phyloP scores from a whole-genome alignment of 192 early-diverging fungal species.

The Backusella parvicylindrica region DNA sequence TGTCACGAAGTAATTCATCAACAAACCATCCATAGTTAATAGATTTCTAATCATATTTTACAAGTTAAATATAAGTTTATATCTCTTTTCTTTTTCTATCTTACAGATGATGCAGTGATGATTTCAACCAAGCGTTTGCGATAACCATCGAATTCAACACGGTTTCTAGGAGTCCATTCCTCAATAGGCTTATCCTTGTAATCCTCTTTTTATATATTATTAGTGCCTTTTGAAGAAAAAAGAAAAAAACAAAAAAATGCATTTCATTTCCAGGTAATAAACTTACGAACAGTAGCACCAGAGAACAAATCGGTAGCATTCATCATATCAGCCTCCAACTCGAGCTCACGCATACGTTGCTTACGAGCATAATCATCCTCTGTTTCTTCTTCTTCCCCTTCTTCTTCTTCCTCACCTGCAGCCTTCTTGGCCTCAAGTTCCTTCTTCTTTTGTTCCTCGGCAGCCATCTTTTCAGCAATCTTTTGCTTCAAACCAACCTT shows the following conservation, averaged over 20 bases:
- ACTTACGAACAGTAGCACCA: constrained; percentile 47
- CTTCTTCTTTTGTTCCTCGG: constrained; percentile 45
- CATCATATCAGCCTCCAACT: constrained; percentile 61
- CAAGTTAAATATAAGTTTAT: neutral
- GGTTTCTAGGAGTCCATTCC: constrained; percentile 55
- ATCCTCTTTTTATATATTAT: constrained; percentile 3
- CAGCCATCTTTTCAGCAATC: constrained; percentile 59
- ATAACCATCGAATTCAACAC: constrained; percentile 67
- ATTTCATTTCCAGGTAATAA: too few relatives aligned
- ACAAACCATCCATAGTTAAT: constrained; percentile 50
- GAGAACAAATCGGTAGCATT: constrained; percentile 60
- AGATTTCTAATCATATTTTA: constrained; percentile 20
- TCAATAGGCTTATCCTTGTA: constrained; percentile 13
- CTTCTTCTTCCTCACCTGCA: constrained; percentile 24
- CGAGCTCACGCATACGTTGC: constrained; percentile 26
- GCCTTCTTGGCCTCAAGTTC: constrained; percentile 30
- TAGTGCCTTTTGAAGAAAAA: too few relatives aligned
- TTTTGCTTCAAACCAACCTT: constrained; percentile 53
- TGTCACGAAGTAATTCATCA: constrained; percentile 63
- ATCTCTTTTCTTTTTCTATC: neutral
- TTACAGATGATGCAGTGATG: constrained; percentile 45
- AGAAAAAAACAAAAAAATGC: too few relatives aligned
- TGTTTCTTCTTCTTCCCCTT: constrained; percentile 37
- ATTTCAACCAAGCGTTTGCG: constrained; percentile 55
- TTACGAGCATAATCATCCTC: constrained; percentile 54